These are phyloP conservation scores for Tylopilus sp. DNA, from an alignment of 768 basidiomycete species.

Conservation along the genomic window DNA sequence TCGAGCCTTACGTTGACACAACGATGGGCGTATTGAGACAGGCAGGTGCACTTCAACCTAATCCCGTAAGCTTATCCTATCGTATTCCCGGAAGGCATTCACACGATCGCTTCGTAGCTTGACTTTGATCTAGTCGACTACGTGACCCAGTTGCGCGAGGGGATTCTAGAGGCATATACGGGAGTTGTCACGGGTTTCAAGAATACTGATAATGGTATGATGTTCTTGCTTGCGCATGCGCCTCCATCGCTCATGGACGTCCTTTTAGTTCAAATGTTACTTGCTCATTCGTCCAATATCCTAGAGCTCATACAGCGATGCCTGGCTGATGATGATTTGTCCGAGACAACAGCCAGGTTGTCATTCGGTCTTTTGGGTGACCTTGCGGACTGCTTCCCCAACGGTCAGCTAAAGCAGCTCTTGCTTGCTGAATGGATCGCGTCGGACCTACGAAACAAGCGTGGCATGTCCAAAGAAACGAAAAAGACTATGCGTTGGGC, in stretches of 20 bases:
- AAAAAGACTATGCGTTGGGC: conserved; percentile 94
- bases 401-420: conserved; percentile 75
- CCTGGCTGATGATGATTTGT: conserved; percentile 76
- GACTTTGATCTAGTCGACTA: conserved; percentile 93
- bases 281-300: conserved; percentile 69
- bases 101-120: conserved; percentile 40
- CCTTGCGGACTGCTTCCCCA: conserved; percentile 82
- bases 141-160: conserved; percentile 84
- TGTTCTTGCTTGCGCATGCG: neutral
- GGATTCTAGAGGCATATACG: conserved; percentile 95
- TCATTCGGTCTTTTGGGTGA: conserved; percentile 90
- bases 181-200: conserved; percentile 92
- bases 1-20: conserved; percentile 86
- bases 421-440: conserved; percentile 81
- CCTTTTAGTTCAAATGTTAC: conserved; percentile 34
- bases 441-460: conserved; percentile 66
- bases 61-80: conserved; percentile 57
- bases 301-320: conserved; percentile 80
- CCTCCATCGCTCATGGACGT: neutral
- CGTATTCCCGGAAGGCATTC: neutral
- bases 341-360: conserved; percentile 71
- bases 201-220: conserved; percentile 69
- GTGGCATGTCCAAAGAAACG: conserved; percentile 69
- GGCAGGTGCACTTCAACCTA: conserved; percentile 84
- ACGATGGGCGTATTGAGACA: conserved; percentile 90